Base-by-base conservation (phyloP, 163 green algal species). In the Scenedesmus sp. region DNA sequence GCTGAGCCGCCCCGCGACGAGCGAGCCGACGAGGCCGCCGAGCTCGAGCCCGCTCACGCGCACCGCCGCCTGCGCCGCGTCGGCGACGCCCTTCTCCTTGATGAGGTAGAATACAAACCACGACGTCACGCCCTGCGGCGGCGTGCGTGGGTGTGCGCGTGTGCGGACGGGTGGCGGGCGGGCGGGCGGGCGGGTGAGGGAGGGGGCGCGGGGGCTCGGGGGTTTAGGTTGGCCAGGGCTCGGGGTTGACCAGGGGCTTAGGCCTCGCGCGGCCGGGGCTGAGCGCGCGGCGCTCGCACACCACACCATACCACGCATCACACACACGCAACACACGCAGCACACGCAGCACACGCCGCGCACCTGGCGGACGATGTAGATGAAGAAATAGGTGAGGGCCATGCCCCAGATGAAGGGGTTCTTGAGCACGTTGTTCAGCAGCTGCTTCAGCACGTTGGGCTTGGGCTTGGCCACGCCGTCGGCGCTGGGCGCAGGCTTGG, bases 381-480 rank as follows among this genome's bases (percentile, higher is more conserved):
- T 92, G 87, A 97, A 98, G 84, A 99, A 99, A 87, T 99, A 99
- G 31, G 95, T 97, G 54, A 98, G 86, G 17, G 95, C 95, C 91
- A 99, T 96, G 74, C 93, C 93, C 89, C 96, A 98, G 74, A 99
- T 97, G 89, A 91, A 98, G 14, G 93, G 94, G 85, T 98, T 98
- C 76, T 92, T 94, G 24, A 87, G 77, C 48, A 93, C 87, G 50
- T 88, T 92, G 62, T 93, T 83, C 39, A 91, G 60, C 45, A 97
- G 91, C 54, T 92, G 91, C 34, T 94, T 83, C 75, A 93, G 88
- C 50, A 98, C 84, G 72, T 82, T 78, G 29, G 92, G 71, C 77
- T 96, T 90, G 29, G 56, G 70, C 78, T 92, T 85, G 72, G 89
- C 56, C 51, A 71, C 54, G 9, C 54, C 29, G 36, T 67, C 64